Conservation (phyloP, 2,329 filamentous ascomycete species). For the Exserohilum turcica region DNA sequence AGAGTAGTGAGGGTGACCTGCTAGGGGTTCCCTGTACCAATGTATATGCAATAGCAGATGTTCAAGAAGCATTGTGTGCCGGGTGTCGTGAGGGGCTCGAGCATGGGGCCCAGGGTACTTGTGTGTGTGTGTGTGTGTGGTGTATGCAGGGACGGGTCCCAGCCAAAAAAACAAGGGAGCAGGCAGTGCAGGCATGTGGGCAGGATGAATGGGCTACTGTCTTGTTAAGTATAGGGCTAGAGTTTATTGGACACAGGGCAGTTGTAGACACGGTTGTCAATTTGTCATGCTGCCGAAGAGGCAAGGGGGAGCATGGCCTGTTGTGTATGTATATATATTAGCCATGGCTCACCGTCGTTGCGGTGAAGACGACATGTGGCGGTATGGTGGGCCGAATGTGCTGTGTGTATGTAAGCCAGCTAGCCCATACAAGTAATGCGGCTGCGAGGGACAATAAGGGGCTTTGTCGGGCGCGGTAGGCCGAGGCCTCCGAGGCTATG, state of each 20-base stretch:
- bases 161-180: background rate
- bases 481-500: constrained; percentile 2
- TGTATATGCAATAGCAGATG: constrained; percentile 38
- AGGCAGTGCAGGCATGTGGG: background rate
- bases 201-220: no score
- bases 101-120: background rate
- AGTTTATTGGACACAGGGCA: no score
- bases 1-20: constrained; percentile 5
- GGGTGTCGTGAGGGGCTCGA: background rate
- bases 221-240: no score
- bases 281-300: no score
- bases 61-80: background rate
- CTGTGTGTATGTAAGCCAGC: background rate
- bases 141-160: background rate
- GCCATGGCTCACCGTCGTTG: background rate
- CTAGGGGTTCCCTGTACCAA: constrained; percentile 16
- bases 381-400: background rate
- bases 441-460: background rate
- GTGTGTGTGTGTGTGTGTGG: background rate
- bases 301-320: no score
- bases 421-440: no score
- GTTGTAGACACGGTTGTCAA: no score
- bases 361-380: background rate
- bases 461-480: constrained; percentile 4
- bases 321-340: no score